These are phyloP conservation scores for Chalaropsis ovoidea DNA, from an alignment of 2,329 filamentous ascomycete species.

Conservation along the genomic window DNA sequence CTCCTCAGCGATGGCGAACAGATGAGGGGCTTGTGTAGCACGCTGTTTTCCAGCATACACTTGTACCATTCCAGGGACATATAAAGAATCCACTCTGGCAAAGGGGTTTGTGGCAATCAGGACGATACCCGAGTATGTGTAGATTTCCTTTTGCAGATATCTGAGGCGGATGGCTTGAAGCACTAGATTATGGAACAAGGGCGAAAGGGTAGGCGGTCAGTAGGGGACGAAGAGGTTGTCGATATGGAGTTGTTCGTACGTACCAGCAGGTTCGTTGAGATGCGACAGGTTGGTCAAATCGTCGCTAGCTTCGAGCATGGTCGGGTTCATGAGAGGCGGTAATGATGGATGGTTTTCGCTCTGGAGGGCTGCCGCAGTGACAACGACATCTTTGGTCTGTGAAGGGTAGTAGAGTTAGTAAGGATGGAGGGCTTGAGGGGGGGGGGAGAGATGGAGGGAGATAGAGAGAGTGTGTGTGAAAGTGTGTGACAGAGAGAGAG, in stretches of 20 bases:
- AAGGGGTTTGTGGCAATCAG: slow-evolving; percentile 98
- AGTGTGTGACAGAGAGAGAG: too few relatives aligned
- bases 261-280: slow-evolving; percentile 95
- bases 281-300: slow-evolving; percentile 95
- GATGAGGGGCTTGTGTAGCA: slow-evolving; percentile 90
- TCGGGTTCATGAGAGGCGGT: slow-evolving; percentile 92
- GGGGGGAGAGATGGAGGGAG: too few relatives aligned
- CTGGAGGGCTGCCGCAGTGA: slow-evolving; percentile 65
- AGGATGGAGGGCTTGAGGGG: slow-evolving; percentile 11
- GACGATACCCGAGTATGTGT: slow-evolving; percentile 98
- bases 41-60: slow-evolving; percentile 96
- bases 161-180: slow-evolving; percentile 94
- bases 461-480: background rate
- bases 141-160: slow-evolving; percentile 97
- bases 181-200: slow-evolving; percentile 44
- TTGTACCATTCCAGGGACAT: slow-evolving; percentile 99
- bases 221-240: background rate
- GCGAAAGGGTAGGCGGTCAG: background rate
- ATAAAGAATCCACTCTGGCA: slow-evolving; percentile 91
- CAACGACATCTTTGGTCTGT: slow-evolving; percentile 69
- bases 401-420: background rate
- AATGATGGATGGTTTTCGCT: slow-evolving; percentile 66
- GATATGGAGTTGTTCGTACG: slow-evolving; percentile 28
- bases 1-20: slow-evolving; percentile 98
- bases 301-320: slow-evolving; percentile 96